Evolutionary conservation across 2,329 filamentous ascomycete genomes (phyloP), one percentile per base, ranked within the genome.

Genomic region (Cytospora chrysosperma): DNA sequence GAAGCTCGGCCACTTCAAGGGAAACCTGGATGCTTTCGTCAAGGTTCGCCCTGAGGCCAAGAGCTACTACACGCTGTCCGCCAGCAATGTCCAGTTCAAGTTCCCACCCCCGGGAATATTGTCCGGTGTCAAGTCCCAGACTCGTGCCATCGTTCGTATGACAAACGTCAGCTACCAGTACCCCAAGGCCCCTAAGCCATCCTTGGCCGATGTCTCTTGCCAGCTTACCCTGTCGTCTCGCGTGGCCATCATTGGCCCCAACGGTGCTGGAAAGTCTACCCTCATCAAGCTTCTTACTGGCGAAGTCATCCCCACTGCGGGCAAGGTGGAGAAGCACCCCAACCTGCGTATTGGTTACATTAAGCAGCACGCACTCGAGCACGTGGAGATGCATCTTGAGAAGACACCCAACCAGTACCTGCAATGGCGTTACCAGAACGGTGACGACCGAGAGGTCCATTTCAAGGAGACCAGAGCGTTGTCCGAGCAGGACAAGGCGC

Each of bases 351-450:
- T 99, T 72, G 95, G 95, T 61, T 99, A 99, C 82, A 98, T 99
- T 82, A 98, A 98, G 82, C 95, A 99, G 81, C 95, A 99, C 77
- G 95, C 95, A 52, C 85, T 99, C 15, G 95, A 99, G 82, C 95
- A 99, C 86, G 95, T 99, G 13, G 94, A 99, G 80, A 97, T 97
- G 94, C 95, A 99, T 74, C 82, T 98, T 70, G 95, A 99, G 79
- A 99, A 99, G 86, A 99, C 95, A 0, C 95, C 95, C 49, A 98
- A 97, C 76, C 95, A 99, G 79, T 99, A 99, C 74, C 85, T 99
- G 37, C 95, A 98, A 79, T 99, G 95, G 95, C 91, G 95, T 72
- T 99, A 98, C 75, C 92, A 92, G 72, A 92, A 98, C 73, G 95
- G 95, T 73, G 95, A 98, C 70, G 95, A 99, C 72, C 92, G 95